Evolutionary conservation across 2,329 filamentous ascomycete genomes (phyloP), one percentile per base, ranked within the genome.

Genomic region (Penicillium janthinellum): DNA sequence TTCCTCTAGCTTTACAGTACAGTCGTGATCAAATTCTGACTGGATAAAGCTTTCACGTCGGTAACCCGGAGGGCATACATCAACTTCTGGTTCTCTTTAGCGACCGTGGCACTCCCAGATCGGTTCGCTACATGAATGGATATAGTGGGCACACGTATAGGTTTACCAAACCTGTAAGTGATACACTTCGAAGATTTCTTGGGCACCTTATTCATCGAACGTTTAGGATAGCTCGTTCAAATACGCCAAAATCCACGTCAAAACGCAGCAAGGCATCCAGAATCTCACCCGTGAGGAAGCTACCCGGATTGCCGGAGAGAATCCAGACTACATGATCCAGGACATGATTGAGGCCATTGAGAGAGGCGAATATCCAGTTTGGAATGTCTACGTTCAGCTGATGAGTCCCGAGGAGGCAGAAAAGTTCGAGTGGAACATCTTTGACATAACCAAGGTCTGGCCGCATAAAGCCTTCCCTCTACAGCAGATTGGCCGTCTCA

Each of bases 361-460:
- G 11, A 86, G 80, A 25, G 88, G 88, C 4, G 81, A 82, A 0
- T 92, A 82, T 65, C 90, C 90, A 10, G 88, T 86, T 67, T 94
- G 89, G 89, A 87, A 88, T 67, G 90, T 94, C 61, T 90, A 88
- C 49, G 88, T 95, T 14, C 90, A 94, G 70, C 81, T 87, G 7
- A 84, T 94, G 44, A 83, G 87, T 0, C 90, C 93, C 63, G 81
- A 80, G 4, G 82, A 86, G 44, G 87, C 92, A 71, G 82, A 93
- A 62, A 85, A 89, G 10, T 95, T 92, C 61, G 89, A 92, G 6
- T 92, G 92, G 64, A 91, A 95, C 69, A 88, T 94, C 44, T 84
- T 95, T 5, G 91, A 95, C 67, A 87, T 90, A 3, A 95, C 91
- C 56, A 94, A 94, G 77, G 75, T 93, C 11, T 94, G 90, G 90